Evolutionary conservation across 352 stramenopile species (phyloP), one percentile per base, ranked within the genome.

Genomic region (Phytophthora agathidicida): DNA sequence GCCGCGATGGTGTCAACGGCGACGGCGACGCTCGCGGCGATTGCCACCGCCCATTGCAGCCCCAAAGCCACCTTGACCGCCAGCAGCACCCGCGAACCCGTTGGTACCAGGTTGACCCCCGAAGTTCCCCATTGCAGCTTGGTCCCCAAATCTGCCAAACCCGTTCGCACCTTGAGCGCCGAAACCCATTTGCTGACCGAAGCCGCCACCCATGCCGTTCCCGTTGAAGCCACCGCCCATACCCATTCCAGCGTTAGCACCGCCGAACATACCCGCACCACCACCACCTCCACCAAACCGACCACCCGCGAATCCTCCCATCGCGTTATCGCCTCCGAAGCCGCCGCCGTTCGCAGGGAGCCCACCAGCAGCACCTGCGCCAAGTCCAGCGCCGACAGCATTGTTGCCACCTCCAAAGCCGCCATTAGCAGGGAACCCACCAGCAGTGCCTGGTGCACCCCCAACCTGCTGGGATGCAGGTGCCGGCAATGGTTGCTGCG

Each of bases 71-170:
- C 23, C 2, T 30, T 49, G 32, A 1, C 44, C 37, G 20, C 39
- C 22, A 30, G n/a, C 22, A 5, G 44, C 44, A 17, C 45, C 45
- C 24, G 24, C 24, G 13, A 65, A 63, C 20, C 30, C 26, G 20
- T 57, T 52, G 45, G 38, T 58, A 22, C 46, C 54, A 50, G 5
- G n/a, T 19, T 37, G 54, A 39, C 44, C n/a, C n/a, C n/a, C 45
- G 32, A 64, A 58, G 23, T 46, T 50, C 26, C 26, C 30, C 26
- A 50, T 52, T 14, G 35, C 30, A 11, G 41, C 42, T 60, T 53
- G 57, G 20, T 35, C 41, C 5, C 33, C 33, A 7, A 44, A 39
- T 16, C 33, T 36, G 14, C 41, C 50, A 30, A 66, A 60, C 11
- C 26, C 33, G 19, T 55, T 62, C 13, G 27, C 51, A 44, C 35